Conservation (phyloP, 225 moss, liverwort and hornwort species). For the Sphagnum tenellum region DNA sequence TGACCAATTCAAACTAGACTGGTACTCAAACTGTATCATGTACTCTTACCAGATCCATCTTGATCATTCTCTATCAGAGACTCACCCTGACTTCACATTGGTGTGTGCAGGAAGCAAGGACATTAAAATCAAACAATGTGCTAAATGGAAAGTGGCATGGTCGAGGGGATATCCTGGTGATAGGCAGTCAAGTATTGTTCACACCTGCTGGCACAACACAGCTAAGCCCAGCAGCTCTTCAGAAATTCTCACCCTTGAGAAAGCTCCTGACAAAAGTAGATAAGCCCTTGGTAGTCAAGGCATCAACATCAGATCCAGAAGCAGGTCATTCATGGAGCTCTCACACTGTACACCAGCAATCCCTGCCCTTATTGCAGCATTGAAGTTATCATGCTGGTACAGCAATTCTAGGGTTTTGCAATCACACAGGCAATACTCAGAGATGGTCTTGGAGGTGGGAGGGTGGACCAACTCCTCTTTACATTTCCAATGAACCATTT, state of each 20-base stretch:
- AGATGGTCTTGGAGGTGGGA: no score
- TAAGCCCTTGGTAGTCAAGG: conserved; percentile 5
- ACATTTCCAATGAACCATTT: no score
- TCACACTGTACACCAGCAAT: conserved; percentile 13
- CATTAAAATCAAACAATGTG: conserved; percentile 48
- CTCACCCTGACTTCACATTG: background rate
- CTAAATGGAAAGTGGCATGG: conserved; percentile 61
- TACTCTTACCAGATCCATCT: no score
- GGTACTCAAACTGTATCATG: no score
- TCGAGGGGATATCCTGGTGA: conserved; percentile 43
- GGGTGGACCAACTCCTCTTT: no score
- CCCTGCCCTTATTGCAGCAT: conserved; percentile 30
- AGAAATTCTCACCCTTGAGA: conserved; percentile 36
- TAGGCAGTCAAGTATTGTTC: conserved; percentile 54
- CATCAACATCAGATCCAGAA: conserved; percentile 11
- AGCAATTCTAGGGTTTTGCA: no score
- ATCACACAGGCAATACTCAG: no score
- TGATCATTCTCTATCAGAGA: background rate
- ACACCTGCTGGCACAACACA: conserved; percentile 22
- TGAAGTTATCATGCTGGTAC: conserved; percentile 2
- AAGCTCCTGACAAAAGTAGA: conserved; percentile 22
- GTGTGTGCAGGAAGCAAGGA: conserved; percentile 42
- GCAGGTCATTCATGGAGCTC: conserved; percentile 30
- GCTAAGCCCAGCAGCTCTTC: conserved; percentile 22
- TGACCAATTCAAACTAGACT: no score